Conservation (phyloP, 768 basidiomycete species). For the Leucosporidium scottii region DNA sequence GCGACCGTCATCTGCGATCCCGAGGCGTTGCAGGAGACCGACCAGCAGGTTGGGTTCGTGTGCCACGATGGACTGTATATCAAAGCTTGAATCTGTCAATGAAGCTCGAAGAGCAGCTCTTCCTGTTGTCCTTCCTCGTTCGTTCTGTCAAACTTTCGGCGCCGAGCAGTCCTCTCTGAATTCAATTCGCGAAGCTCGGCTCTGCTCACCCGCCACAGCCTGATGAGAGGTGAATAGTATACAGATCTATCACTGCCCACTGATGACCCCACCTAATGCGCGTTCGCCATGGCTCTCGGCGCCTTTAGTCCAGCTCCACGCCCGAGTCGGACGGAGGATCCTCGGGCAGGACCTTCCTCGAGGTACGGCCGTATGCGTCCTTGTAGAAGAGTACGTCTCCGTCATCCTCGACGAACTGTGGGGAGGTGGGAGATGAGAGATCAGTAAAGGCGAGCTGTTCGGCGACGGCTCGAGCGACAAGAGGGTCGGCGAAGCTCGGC, state of each 20-base stretch:
- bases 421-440: constrained; percentile 34
- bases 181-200: too few species aligned
- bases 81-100: background rate
- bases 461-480: constrained; percentile 1
- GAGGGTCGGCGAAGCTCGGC: background rate
- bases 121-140: too few species aligned
- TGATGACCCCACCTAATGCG: too few species aligned
- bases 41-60: background rate
- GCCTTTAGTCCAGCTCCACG: constrained; percentile 45
- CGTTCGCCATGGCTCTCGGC: too few species aligned
- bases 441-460: background rate
- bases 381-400: constrained; percentile 87
- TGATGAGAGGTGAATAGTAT: too few species aligned
- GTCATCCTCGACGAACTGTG: constrained; percentile 81
- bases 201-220: too few species aligned
- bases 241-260: too few species aligned
- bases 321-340: constrained; percentile 58
- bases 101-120: too few species aligned
- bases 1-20: background rate
- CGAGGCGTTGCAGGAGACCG: background rate
- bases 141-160: too few species aligned
- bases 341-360: constrained; percentile 61
- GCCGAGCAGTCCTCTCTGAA: too few species aligned
- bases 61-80: background rate
- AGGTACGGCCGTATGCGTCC: constrained; percentile 71